A percentile compares a stretch with the other conserved stretches of the same genome.
These are phyloP conservation scores for Spongospora subterranea DNA, from an alignment of 208 protist species.

Conservation along the genomic window DNA sequence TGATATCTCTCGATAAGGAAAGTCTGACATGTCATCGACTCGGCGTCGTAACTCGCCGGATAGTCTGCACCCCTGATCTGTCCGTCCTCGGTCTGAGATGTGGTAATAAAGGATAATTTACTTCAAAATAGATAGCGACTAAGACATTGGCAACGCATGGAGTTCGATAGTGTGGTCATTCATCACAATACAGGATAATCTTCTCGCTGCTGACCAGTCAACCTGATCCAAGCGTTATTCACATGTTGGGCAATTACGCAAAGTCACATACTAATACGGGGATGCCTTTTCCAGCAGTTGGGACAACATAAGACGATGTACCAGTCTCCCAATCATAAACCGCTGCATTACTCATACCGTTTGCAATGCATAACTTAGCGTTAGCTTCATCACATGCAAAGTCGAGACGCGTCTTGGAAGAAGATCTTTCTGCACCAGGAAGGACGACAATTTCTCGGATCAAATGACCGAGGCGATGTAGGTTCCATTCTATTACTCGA, in stretches of 20 bases:
- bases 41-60: neutral
- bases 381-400: neutral
- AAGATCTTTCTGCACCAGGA: neutral
- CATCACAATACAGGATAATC: neutral
- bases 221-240: neutral
- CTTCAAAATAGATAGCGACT: neutral
- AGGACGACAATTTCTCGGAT: neutral
- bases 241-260: too few species aligned
- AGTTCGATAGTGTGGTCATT: conserved; percentile 16
- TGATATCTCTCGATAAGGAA: neutral
- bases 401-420: neutral
- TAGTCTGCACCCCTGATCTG: neutral
- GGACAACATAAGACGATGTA: neutral
- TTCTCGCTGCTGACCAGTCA: neutral
- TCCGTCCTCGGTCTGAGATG: neutral
- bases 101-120: conserved; percentile 45
- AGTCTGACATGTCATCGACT: neutral
- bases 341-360: neutral
- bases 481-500: conserved; percentile 8
- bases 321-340: conserved; percentile 20
- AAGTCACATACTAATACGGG: too few species aligned
- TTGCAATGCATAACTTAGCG: neutral
- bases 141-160: neutral
- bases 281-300: neutral
- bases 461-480: neutral